Percentiles rank a stretch among this genome's conserved stretches.
Conservation (phyloP, 2,329 filamentous ascomycete genomes). For the Colletotrichum sansevieriae region DNA sequence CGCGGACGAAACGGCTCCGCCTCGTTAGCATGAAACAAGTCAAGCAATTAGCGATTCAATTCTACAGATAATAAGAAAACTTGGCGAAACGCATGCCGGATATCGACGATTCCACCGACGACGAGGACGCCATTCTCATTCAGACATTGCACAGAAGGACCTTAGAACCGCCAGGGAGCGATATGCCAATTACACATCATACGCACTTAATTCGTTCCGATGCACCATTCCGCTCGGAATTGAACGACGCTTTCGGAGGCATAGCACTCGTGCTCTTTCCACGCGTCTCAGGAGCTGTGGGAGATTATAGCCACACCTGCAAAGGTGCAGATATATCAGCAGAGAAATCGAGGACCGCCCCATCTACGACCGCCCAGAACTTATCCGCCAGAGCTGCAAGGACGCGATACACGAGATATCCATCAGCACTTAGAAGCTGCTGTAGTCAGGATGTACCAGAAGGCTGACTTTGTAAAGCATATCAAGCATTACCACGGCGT, state of each 20-base stretch:
- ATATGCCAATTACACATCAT: too few species aligned
- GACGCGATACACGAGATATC: slow-evolving; percentile 18
- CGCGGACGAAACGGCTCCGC: slow-evolving; percentile 39
- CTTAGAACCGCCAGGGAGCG: too few species aligned
- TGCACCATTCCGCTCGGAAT: too few species aligned
- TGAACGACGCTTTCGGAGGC: slow-evolving; percentile 37
- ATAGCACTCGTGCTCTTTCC: slow-evolving; percentile 47
- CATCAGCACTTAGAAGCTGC: slow-evolving; percentile 28
- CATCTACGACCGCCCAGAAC: neutral
- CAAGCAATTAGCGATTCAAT: slow-evolving; percentile 46
- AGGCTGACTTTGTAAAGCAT: slow-evolving; percentile 44
- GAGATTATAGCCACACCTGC: slow-evolving; percentile 45
- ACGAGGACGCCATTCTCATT: too few species aligned
- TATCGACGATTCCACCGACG: slow-evolving; percentile 10
- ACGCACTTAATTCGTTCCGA: too few species aligned
- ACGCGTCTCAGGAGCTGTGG: slow-evolving; percentile 40
- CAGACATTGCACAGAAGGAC: too few species aligned
- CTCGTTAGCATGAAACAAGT: slow-evolving; percentile 48
- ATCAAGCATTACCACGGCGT: slow-evolving; percentile 45
- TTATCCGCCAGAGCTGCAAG: slow-evolving; percentile 7
- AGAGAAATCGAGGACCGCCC: neutral
- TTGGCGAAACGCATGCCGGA: slow-evolving; percentile 8
- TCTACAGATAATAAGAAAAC: slow-evolving; percentile 45
- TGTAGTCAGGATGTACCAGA: slow-evolving; percentile 20
- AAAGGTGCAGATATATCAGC: slow-evolving; percentile 43